Conservation (phyloP, 352 stramenopile species). For the Pelagophyceae sp. region DNA sequence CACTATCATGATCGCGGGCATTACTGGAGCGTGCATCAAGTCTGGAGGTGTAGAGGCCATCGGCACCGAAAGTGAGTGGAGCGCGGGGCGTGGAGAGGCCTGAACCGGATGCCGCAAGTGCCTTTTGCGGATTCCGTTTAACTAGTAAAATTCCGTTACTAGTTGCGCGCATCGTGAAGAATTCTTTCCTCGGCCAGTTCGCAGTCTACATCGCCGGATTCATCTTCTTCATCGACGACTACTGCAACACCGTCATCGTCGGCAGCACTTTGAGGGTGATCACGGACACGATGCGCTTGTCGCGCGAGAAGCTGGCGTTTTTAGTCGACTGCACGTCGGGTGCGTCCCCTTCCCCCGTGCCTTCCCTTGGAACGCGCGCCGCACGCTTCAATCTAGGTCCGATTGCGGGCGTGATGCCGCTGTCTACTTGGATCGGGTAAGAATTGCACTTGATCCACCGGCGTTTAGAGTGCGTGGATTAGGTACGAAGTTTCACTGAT, state of each 20-base stretch:
- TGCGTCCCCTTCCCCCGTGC: too few relatives aligned
- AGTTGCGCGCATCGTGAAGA: neutral
- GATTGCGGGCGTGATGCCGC: slow-evolving; percentile 43
- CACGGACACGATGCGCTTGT: slow-evolving; percentile 39
- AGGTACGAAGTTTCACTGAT: slow-evolving; percentile 52
- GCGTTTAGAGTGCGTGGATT: too few relatives aligned
- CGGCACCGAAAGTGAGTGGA: too few relatives aligned
- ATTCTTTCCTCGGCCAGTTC: slow-evolving; percentile 9
- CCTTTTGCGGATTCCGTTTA: too few relatives aligned
- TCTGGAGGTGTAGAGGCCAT: slow-evolving; percentile 44
- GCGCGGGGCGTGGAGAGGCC: too few relatives aligned
- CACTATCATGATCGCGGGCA: slow-evolving; percentile 48
- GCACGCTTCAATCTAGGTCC: too few relatives aligned
- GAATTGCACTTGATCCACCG: too few relatives aligned
- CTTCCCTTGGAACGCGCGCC: too few relatives aligned
- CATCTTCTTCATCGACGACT: slow-evolving; percentile 40
- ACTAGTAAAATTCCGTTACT: too few relatives aligned
- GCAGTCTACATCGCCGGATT: slow-evolving; percentile 11
- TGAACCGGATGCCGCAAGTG: too few relatives aligned
- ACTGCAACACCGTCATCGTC: slow-evolving; percentile 46
- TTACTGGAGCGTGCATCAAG: slow-evolving; percentile 46
- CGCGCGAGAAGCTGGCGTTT: slow-evolving; percentile 50
- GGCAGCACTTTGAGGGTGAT: slow-evolving; percentile 45
- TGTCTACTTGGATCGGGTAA: too few relatives aligned
- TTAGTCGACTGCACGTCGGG: slow-evolving; percentile 48